Percentiles rank a stretch among this genome's conserved stretches.
phyloP scores from a whole-genome alignment of 1,139 yeast species.

The Debaryomyces sp. region DNA sequence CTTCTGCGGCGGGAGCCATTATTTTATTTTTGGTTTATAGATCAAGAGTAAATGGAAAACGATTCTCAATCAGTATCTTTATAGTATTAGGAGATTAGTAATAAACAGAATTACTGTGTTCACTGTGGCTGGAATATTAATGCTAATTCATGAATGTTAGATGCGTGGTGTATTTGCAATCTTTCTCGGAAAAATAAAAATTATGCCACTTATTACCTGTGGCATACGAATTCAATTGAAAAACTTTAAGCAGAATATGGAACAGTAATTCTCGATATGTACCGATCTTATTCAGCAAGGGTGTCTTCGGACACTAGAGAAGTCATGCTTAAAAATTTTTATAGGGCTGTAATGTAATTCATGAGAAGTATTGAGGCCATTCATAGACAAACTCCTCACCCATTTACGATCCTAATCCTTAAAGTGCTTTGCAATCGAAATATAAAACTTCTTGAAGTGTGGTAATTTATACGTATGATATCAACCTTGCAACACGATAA shows the following conservation, averaged over 20 bases:
- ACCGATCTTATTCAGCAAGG: too few relatives aligned
- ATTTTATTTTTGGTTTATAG: neutral
- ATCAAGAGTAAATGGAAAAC: neutral
- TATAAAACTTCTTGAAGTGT: neutral
- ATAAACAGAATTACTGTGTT: neutral
- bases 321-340: too few relatives aligned
- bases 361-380: too few relatives aligned
- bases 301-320: too few relatives aligned
- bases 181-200: neutral
- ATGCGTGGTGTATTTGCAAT: neutral
- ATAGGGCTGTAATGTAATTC: too few relatives aligned
- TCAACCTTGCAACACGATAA: neutral
- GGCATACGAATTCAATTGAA: neutral
- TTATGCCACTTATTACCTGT: neutral
- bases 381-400: too few relatives aligned
- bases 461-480: neutral
- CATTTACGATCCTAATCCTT: too few relatives aligned
- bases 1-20: slow-evolving; percentile 3
- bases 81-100: neutral
- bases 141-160: neutral
- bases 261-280: too few relatives aligned
- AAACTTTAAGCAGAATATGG: too few relatives aligned
- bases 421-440: too few relatives aligned
- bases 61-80: neutral
- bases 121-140: neutral